A percentile compares a stretch with the other conserved stretches of the same genome.
These are phyloP conservation scores for Jatropha multifida DNA, from an alignment of 441 rosid species.

Conservation along the genomic window DNA sequence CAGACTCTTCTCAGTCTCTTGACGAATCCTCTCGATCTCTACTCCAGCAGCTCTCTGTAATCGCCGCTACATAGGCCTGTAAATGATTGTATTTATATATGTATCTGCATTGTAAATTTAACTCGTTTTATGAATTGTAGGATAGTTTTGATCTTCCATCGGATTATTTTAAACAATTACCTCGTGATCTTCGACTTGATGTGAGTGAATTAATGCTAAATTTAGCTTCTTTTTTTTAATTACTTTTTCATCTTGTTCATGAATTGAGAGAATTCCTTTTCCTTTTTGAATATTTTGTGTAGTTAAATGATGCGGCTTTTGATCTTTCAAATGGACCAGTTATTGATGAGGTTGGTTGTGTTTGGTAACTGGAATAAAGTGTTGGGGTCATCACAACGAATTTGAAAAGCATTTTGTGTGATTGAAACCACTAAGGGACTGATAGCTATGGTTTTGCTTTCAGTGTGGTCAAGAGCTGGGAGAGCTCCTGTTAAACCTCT, in stretches of 20 bases:
- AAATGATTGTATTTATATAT: not conserved
- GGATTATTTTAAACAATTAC: constrained; percentile 67
- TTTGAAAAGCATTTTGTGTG: not conserved
- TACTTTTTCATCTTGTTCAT: not conserved
- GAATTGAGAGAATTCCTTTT: not conserved
- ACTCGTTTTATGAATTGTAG: constrained; percentile 39
- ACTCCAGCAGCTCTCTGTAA: constrained; percentile 66
- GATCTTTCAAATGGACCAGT: constrained; percentile 91
- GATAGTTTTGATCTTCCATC: constrained; percentile 78
- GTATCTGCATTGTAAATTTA: not conserved
- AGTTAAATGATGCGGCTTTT: constrained; percentile 95
- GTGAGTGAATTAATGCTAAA: constrained; percentile 32
- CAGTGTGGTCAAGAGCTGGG: constrained; percentile 87
- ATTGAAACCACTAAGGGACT: constrained; percentile 3
- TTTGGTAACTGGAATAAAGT: not conserved
- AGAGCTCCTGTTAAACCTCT: constrained; percentile 58
- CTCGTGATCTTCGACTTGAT: constrained; percentile 80
- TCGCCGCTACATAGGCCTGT: not conserved
- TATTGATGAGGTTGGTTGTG: constrained; percentile 56
- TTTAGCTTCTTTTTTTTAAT: constrained; percentile 1
- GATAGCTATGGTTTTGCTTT: constrained; percentile 13
- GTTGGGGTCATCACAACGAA: not conserved
- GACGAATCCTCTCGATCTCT: constrained; percentile 47
- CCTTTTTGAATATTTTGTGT: constrained; percentile 14
- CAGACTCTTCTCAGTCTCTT: constrained; percentile 57